Conservation (phyloP, 75 land plant genomes). For the Pinus albicaulis region DNA sequence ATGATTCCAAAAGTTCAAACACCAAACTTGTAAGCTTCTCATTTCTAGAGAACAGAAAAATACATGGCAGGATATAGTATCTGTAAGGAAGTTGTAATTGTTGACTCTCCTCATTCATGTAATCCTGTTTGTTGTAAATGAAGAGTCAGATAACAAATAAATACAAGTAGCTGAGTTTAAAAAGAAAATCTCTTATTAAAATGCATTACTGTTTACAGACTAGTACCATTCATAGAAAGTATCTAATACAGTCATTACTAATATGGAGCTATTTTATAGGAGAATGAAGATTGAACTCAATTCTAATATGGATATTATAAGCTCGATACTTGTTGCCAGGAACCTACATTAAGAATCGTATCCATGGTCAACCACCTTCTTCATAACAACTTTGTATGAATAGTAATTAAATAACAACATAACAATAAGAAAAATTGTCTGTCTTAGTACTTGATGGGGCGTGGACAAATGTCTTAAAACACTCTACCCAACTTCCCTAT, state of each 20-base stretch:
- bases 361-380: too few species aligned
- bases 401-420: too few species aligned
- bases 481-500: too few species aligned
- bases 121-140: background rate
- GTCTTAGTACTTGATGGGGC: too few species aligned
- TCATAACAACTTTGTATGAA: too few species aligned
- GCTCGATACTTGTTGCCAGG: too few species aligned
- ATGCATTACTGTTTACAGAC: background rate
- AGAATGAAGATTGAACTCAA: too few species aligned
- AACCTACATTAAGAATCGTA: too few species aligned
- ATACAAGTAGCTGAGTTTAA: background rate
- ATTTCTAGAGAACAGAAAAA: conserved; percentile 3
- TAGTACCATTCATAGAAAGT: background rate
- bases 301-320: too few species aligned
- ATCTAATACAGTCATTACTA: background rate
- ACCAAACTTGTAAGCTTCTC: conserved; percentile 8
- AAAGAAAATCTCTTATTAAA: background rate
- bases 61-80: background rate
- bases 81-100: background rate
- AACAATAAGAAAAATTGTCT: too few species aligned
- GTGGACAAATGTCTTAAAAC: too few species aligned
- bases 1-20: background rate
- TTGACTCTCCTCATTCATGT: background rate
- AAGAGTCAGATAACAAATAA: background rate
- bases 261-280: too few species aligned